These are phyloP conservation scores for Apiospora sp. DNA, from an alignment of 2,329 filamentous ascomycete species.

Conservation along the genomic window DNA sequence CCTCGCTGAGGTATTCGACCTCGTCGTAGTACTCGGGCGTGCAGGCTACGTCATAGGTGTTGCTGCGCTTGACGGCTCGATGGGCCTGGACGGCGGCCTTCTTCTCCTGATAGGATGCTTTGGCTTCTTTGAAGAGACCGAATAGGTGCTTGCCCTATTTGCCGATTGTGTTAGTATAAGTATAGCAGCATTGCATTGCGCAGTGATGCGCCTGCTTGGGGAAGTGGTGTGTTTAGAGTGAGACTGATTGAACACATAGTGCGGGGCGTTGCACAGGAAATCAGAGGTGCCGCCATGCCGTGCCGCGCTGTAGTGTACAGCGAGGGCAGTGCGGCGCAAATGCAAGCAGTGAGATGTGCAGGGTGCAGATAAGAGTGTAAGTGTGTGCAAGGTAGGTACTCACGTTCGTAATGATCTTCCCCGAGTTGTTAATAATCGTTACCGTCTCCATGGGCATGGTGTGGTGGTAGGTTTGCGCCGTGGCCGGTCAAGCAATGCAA, in stretches of 20 bases:
- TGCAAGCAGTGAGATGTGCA: slow-evolving; percentile 8
- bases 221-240: background rate
- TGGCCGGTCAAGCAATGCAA: background rate
- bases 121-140: slow-evolving; percentile 91
- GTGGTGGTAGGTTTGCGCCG: slow-evolving; percentile 6
- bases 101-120: slow-evolving; percentile 85
- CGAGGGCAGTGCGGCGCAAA: background rate
- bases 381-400: slow-evolving; percentile 43
- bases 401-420: slow-evolving; percentile 90
- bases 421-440: slow-evolving; percentile 88
- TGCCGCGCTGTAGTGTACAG: background rate
- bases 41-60: slow-evolving; percentile 57
- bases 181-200: background rate
- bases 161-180: no score
- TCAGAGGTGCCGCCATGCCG: background rate
- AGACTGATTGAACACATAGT: background rate
- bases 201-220: background rate
- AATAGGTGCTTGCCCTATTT: slow-evolving; percentile 86
- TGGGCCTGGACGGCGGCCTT: slow-evolving; percentile 83
- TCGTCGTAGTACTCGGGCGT: slow-evolving; percentile 42
- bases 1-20: slow-evolving; percentile 36
- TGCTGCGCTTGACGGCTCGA: slow-evolving; percentile 64
- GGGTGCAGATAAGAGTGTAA: background rate
- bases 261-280: background rate
- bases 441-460: slow-evolving; percentile 70